phyloP scores from a whole-genome alignment of 257 asterid genomes.

The Solanum etuberosum region DNA sequence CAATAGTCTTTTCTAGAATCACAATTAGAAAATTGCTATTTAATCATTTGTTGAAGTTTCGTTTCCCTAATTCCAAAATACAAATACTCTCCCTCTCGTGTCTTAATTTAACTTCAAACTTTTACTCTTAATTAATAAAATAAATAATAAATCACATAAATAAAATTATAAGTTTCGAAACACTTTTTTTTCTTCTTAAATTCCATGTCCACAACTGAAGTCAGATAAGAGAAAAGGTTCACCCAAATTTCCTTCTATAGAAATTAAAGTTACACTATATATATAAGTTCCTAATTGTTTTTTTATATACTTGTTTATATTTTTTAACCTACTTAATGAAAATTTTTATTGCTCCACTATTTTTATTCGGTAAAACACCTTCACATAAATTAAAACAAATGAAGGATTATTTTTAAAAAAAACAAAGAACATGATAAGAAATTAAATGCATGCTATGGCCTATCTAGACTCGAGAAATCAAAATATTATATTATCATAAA shows the following conservation, averaged over 20 bases:
- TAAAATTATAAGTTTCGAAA: too few relatives aligned
- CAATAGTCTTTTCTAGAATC: not conserved
- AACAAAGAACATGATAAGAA: not conserved
- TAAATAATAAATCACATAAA: not conserved
- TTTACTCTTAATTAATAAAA: not conserved
- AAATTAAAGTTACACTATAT: not conserved
- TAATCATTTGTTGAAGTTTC: not conserved
- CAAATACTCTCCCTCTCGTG: not conserved
- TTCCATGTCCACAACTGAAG: too few relatives aligned
- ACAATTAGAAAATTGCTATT: not conserved
- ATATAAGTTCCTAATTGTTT: not conserved
- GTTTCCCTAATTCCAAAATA: not conserved
- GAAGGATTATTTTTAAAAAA: accelerated
- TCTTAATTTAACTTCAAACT: not conserved
- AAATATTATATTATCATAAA: not conserved
- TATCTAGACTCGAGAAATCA: not conserved
- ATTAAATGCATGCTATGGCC: not conserved
- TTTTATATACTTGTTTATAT: too few relatives aligned
- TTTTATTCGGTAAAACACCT: accelerated
- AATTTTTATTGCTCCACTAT: too few relatives aligned
- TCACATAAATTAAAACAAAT: not conserved
- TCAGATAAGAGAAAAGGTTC: too few relatives aligned
- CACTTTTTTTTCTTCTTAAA: too few relatives aligned
- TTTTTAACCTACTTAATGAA: too few relatives aligned
- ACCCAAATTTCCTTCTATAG: too few relatives aligned